Base-by-base conservation (phyloP, 116 monocot genomes). In the Cymodocea nodosa region DNA sequence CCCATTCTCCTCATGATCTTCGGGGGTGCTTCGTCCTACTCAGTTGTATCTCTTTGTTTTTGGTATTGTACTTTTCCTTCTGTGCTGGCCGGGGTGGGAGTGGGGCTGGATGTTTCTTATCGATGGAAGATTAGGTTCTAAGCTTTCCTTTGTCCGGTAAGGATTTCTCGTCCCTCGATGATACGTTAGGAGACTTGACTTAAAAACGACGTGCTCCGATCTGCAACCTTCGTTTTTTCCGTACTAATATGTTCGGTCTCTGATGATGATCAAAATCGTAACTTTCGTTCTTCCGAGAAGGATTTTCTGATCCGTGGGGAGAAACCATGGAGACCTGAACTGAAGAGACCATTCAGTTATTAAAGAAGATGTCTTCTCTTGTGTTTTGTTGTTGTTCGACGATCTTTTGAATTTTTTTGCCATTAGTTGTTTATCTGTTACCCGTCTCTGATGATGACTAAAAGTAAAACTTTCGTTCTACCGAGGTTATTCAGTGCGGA, bases 401-500 rank as follows among this genome's bases (percentile, higher is more conserved):
- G 4, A 5, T 15, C 8, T 23, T 25, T 5, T 22, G 0, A 58
- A 23, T 25, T 58, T 20, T 13, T 0, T 44, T 44, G 44, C 12
- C 12, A 44, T 25, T 58, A 14, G 13, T 22, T 5, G 5, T 13
- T 23, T 4, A 58, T 30, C 4, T 3, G 13, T 61, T 36, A 18
- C 1, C 0, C 24, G 61, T 75, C 52, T 61, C 75, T 67, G 22
- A 63, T 53, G 75, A 68, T 68, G 75, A 56, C 68, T 39, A 60
- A 54, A 35, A 10, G 50, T 6, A 53, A 60, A 60, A 74, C 67
- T 74, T 75, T 68, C 75, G 40, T 75, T 75, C 60, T 75, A 40
- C 75, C 56, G 75, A 75, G 54, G 67, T 36, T 4, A 35, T 25
- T 44, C 75, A 2, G 24, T 75, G 75, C 53, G 75, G 75, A 68